These are phyloP conservation scores for Lachnellula subtilissima DNA, from an alignment of 2,329 filamentous ascomycete genomes.

Conservation along the genomic window DNA sequence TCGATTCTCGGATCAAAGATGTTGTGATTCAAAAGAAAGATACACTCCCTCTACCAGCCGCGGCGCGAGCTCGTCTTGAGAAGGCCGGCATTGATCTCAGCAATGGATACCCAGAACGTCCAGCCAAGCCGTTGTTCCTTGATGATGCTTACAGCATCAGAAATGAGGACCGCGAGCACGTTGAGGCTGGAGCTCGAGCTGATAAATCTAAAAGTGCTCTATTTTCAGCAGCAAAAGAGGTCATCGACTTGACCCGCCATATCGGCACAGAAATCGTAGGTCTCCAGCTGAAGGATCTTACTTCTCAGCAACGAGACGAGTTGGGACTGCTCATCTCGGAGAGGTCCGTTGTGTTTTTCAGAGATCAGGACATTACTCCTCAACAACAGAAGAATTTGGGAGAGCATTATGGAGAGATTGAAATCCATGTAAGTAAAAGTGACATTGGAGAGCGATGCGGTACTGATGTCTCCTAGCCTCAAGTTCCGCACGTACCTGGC, in stretches of 20 bases:
- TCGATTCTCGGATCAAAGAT: constrained; percentile 59
- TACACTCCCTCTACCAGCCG: constrained; percentile 54
- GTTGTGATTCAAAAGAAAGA: constrained; percentile 59
- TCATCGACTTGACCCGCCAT: constrained; percentile 19
- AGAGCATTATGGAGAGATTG: constrained; percentile 59
- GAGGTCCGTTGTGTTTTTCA: constrained; percentile 32
- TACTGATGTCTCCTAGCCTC: constrained; percentile 45
- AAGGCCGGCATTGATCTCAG: constrained; percentile 67
- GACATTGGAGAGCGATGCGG: background rate
- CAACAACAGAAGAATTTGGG: constrained; percentile 61
- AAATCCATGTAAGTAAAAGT: constrained; percentile 55
- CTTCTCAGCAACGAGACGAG: constrained; percentile 34
- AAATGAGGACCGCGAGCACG: constrained; percentile 47
- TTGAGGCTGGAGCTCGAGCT: constrained; percentile 60
- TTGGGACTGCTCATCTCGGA: constrained; percentile 35
- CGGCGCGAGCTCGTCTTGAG: constrained; percentile 53
- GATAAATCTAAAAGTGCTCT: constrained; percentile 59
- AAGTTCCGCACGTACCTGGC: constrained; percentile 66
- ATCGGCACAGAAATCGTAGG: constrained; percentile 36
- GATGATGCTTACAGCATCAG: constrained; percentile 66
- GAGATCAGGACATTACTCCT: constrained; percentile 45
- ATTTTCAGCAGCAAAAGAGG: constrained; percentile 54
- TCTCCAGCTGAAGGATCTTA: constrained; percentile 33
- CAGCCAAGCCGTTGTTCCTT: constrained; percentile 60
- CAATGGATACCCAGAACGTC: constrained; percentile 66